Evolutionary conservation across 805 yeast species (phyloP).

Genomic region (Brettanomyces custersianus): DNA sequence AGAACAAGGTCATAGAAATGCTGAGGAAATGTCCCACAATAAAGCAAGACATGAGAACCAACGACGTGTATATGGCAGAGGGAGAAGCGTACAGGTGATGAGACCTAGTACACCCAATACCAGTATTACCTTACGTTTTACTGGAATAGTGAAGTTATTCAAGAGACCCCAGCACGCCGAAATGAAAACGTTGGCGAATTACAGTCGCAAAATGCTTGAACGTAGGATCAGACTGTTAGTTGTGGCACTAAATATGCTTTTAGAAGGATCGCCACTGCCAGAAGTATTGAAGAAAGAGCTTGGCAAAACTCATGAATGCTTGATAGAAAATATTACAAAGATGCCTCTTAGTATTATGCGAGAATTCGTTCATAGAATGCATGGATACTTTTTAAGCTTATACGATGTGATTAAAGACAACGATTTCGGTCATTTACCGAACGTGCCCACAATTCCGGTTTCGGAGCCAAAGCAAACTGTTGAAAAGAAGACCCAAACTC

Average conservation of each 20-base stretch:
- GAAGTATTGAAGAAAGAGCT: neutral
- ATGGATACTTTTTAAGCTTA: neutral
- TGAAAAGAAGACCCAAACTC: too few relatives aligned
- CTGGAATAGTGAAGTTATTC: neutral
- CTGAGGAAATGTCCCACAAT: neutral
- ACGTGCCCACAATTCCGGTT: neutral
- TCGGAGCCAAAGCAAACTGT: neutral
- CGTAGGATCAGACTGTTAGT: neutral
- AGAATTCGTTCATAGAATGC: neutral
- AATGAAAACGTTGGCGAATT: neutral
- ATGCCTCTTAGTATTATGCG: neutral
- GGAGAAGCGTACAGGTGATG: too few relatives aligned
- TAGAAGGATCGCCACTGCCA: neutral
- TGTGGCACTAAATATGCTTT: neutral
- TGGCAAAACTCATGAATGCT: neutral
- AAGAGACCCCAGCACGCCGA: neutral
- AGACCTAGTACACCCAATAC: neutral
- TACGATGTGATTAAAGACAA: neutral
- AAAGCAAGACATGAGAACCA: neutral
- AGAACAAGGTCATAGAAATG: neutral
- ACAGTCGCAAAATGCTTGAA: neutral
- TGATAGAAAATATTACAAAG: neutral
- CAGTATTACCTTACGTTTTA: neutral
- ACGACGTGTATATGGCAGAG: too few relatives aligned
- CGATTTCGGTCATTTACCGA: neutral